Evolutionary conservation across 257 asterid species (phyloP).

Genomic region (Plectranthus barbatus): DNA sequence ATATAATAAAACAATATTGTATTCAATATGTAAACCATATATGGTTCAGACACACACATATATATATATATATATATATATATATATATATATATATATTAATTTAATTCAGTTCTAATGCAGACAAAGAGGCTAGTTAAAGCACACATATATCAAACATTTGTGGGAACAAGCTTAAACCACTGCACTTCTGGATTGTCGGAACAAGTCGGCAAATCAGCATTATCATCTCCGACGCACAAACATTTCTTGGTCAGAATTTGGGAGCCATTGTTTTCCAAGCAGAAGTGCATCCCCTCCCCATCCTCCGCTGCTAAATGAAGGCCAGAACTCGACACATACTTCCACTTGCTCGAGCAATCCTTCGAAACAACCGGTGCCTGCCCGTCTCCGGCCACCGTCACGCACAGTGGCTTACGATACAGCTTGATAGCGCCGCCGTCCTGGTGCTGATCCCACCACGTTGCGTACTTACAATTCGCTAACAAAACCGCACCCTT

Average conservation of each 20-base stretch:
- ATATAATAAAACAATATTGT: no score
- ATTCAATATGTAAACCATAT: no score
- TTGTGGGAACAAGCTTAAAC: constrained; percentile 57
- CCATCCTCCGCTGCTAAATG: constrained; percentile 38
- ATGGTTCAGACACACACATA: no score
- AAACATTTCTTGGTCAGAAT: constrained; percentile 47
- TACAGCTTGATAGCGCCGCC: constrained; percentile 27
- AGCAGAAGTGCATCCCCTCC: constrained; percentile 40
- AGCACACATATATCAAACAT: no score
- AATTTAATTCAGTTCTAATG: no score
- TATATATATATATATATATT: no score
- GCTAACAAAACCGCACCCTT: constrained; percentile 11
- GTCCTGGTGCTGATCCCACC: constrained; percentile 35
- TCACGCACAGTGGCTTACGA: constrained; percentile 25
- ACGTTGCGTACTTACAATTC: constrained; percentile 26
- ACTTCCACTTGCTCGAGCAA: constrained; percentile 43
- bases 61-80: no score
- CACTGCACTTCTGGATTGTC: constrained; percentile 59
- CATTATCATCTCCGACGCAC: constrained; percentile 29
- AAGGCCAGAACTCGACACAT: constrained; percentile 34
- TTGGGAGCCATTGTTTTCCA: constrained; percentile 31
- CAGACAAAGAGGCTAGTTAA: no score
- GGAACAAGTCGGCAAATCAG: constrained; percentile 26
- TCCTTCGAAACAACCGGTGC: constrained; percentile 25
- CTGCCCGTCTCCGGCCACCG: constrained; percentile 25